Base-by-base conservation (phyloP, 495 filamentous ascomycete genomes). In the Evansstolkia leycettana region DNA sequence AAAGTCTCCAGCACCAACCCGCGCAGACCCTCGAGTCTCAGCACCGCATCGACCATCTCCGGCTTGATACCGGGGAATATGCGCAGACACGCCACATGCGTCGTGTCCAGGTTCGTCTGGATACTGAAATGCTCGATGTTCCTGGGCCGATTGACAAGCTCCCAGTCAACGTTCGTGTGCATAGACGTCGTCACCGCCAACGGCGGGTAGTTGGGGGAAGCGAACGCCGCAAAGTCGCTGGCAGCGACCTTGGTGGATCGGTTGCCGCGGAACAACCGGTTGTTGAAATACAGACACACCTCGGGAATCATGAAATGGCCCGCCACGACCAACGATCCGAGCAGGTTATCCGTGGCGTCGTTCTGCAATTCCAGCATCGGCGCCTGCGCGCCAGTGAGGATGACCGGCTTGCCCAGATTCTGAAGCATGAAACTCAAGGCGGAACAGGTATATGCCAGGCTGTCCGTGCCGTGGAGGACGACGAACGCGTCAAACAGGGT, bases 271-370 rank as follows among this genome's bases (percentile, higher is more conserved):
- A 82, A 93, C n/a, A 98, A 72, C 32, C 71, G 82, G 60, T 92
- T 80, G 55, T 90, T 83, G 68, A 98, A 98, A 65, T 92, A 95
- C 30, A 98, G 67, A 52, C 85, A 89, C 19, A 98, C 88, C 53
- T 98, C 90, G 0, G 90, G 88, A 42, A 98, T 87, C 64, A 86
- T 83, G 57, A 95, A 98, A 37, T 92, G 90, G 31, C 88, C 89
- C 5, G 90, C 90, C 40, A 98, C 83, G 50, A 94, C 88, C 36
- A 96, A 67, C 14, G 85, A 86, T 17, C 84, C 83, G 8, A 98
- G 78, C 10, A 98, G 66, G 47, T 98, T 98, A 57, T 94, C 88
- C n/a, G 85, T 84, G 5, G 90, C 90, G 57, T 98, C 90, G 25
- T 80, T 93, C 51, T 95, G 86, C 13, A 95, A 71, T 35, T 88